A percentile compares a stretch with the other conserved stretches of the same genome.
These are phyloP conservation scores for Penicillium hesseltinei DNA, from an alignment of 2,329 filamentous ascomycete genomes.

Conservation along the genomic window DNA sequence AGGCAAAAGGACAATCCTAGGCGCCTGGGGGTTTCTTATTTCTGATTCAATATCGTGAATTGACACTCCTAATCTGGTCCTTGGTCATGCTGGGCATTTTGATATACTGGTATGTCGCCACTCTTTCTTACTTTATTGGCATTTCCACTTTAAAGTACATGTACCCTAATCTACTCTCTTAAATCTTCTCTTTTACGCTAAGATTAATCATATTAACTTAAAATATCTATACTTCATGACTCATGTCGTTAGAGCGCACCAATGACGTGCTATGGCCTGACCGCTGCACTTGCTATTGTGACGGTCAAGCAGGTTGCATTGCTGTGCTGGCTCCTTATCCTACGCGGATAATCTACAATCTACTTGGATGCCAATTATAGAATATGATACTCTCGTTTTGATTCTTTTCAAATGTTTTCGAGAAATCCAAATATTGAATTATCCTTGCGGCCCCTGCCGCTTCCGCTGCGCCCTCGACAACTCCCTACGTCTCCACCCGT, in stretches of 20 bases:
- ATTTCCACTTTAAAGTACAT: not conserved
- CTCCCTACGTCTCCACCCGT: not conserved
- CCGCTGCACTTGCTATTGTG: not conserved
- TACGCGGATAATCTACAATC: not conserved
- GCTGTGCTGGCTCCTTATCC: not conserved
- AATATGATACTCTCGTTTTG: not conserved
- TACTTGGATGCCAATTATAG: no score
- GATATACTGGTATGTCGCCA: not conserved
- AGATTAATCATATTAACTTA: not conserved
- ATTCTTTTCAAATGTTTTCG: not conserved
- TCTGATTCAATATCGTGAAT: not conserved
- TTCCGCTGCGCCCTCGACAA: not conserved
- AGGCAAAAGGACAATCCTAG: slow-evolving; percentile 13
- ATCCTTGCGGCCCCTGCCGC: not conserved
- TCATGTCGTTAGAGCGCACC: not conserved
- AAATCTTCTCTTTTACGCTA: not conserved
- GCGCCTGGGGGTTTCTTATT: not conserved
- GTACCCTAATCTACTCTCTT: not conserved
- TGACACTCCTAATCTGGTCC: not conserved
- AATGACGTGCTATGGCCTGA: not conserved
- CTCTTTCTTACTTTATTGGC: not conserved
- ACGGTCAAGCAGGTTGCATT: not conserved
- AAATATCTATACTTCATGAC: not conserved
- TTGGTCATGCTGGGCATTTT: not conserved
- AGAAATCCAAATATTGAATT: not conserved